phyloP scores from a whole-genome alignment of 345 rosid genomes.

The Excoecaria agallocha region DNA sequence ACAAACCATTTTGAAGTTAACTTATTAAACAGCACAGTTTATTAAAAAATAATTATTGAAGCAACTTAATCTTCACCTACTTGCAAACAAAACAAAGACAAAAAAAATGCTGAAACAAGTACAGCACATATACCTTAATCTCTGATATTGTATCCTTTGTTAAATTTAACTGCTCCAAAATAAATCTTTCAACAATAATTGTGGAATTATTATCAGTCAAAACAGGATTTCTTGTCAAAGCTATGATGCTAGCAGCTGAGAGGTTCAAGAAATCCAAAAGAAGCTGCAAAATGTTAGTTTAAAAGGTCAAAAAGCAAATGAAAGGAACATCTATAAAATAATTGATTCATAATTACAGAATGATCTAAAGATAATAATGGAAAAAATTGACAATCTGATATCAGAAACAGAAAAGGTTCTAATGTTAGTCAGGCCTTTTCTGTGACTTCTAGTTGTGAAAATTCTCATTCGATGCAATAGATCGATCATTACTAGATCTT shows the following conservation, averaged over 20 bases:
- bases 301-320: slow-evolving; percentile 8
- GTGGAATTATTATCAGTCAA: slow-evolving; percentile 32
- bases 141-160: slow-evolving; percentile 47
- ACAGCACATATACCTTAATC: slow-evolving; percentile 49
- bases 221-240: slow-evolving; percentile 45
- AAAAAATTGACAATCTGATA: not conserved
- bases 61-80: not conserved
- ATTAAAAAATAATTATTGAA: not conserved
- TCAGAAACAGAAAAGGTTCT: not conserved
- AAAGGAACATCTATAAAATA: not conserved
- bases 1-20: not conserved
- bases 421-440: not conserved
- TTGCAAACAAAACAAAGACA: not conserved
- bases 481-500: not conserved
- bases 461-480: too few relatives aligned
- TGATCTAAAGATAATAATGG: not conserved
- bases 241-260: slow-evolving; percentile 51
- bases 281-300: slow-evolving; percentile 51
- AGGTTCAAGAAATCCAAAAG: slow-evolving; percentile 60
- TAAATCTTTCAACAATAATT: slow-evolving; percentile 50
- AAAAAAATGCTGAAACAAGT: not conserved
- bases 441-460: too few relatives aligned
- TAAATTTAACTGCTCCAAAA: slow-evolving; percentile 58
- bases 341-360: not conserved
- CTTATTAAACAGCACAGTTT: not conserved